phyloP scores from a whole-genome alignment of 805 yeast species.

The Maudiozyma barnettii region DNA sequence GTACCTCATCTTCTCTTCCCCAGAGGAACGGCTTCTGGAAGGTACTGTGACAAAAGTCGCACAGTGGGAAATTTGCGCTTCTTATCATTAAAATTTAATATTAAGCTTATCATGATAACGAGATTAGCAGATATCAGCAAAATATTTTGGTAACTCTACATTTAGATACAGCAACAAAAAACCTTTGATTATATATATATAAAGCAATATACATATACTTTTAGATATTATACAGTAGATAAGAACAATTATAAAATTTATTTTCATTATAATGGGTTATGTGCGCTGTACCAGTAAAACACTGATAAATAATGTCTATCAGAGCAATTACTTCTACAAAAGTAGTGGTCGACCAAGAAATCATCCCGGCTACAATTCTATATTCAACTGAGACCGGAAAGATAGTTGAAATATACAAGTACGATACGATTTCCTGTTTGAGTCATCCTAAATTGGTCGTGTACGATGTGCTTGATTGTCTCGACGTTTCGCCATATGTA shows the following conservation, averaged over 20 bases:
- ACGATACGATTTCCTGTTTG: conserved; percentile 27
- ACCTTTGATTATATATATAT: too few species aligned
- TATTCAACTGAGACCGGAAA: conserved; percentile 49
- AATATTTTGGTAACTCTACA: too few species aligned
- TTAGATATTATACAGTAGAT: too few species aligned
- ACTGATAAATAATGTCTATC: conserved; percentile 9
- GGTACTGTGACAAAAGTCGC: background rate
- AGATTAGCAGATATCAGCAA: too few species aligned
- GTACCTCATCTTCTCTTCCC: too few species aligned
- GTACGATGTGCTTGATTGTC: conserved; percentile 38
- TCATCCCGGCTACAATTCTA: conserved; percentile 55
- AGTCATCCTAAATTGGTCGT: conserved; percentile 33
- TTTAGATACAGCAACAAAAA: too few species aligned
- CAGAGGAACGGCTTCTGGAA: too few species aligned
- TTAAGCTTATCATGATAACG: background rate
- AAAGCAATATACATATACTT: too few species aligned
- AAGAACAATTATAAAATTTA: background rate
- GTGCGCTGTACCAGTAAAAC: background rate
- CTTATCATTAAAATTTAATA: background rate
- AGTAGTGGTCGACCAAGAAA: conserved; percentile 41
- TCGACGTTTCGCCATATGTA: conserved; percentile 51
- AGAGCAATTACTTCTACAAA: conserved; percentile 50
- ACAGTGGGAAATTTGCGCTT: background rate
- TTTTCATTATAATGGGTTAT: background rate
- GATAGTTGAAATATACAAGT: conserved; percentile 43